Evolutionary conservation across 2,329 filamentous ascomycete genomes (phyloP), one percentile per base, ranked within the genome.

Genomic region (Fusarium graminum): DNA sequence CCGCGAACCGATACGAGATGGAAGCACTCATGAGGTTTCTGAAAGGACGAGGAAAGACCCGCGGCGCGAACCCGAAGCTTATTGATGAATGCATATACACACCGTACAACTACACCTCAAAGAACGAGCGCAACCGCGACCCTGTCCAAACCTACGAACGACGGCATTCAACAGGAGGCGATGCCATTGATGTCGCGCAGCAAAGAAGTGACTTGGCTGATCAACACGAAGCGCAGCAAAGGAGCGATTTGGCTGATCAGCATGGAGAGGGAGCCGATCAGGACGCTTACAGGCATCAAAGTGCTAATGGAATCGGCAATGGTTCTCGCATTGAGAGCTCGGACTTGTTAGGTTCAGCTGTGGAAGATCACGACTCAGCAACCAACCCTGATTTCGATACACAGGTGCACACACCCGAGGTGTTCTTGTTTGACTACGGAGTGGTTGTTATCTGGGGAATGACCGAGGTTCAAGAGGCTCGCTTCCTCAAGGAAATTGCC

Each of bases 381-480:
- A 76, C 74, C 62, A 85, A 85, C 16, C 84, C 87, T 7, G 92
- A 97, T 75, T 92, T 97, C 64, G 93, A 97, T 74, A 97, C 87
- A 4, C 86, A 90, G 45, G 90, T 98, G 4, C 93, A 97, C 78
- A 97, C 92, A 1, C 94, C 95, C 0, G 95, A 99, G 77, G 86
- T 97, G 3, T 99, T 99, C 76, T 84, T 99, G 13, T 99, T 98
- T 74, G 92, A 97, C 75, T 99, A 99, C 74, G 95, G 95, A 59
- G 97, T 97, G 3, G 92, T 97, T 7, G 95, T 99, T 14, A 93
- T 98, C 76, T 99, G 95, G 95, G 95, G 95, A 70, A 98, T 99
- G 95, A 90, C 92, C 0, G 83, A 91, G n/a, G 85, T 87, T 29
- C 91, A 99, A 72, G 95, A 99, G 80, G 90, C 92, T 68, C 88